A percentile compares a stretch with the other conserved stretches of the same genome.
Evolutionary conservation across 1,284 basidiomycete genomes (phyloP).

Genomic region (Ganoderma leucocontextum): DNA sequence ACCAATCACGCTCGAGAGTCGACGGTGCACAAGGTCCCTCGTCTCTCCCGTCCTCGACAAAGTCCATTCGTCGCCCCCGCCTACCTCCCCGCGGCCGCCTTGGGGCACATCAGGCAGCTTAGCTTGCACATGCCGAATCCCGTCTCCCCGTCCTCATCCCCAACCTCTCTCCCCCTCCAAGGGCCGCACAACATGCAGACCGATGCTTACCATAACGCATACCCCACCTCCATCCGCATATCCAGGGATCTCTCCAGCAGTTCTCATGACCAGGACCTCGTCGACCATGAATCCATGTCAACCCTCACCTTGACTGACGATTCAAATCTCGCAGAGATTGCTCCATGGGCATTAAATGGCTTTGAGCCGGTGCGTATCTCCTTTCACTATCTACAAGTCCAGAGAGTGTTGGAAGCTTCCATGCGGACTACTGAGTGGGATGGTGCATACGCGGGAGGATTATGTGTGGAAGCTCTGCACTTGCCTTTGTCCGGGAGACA

Average conservation of each 20-base stretch:
- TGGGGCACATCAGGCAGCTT: neutral
- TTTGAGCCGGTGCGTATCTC: slow-evolving; percentile 29
- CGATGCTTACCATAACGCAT: slow-evolving; percentile 23
- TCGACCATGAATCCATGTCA: slow-evolving; percentile 28
- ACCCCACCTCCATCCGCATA: slow-evolving; percentile 30
- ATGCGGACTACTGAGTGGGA: neutral
- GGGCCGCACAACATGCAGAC: slow-evolving; percentile 30
- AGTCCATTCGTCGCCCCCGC: neutral
- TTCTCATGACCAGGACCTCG: slow-evolving; percentile 21
- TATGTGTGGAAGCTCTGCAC: neutral
- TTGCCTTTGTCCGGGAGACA: neutral
- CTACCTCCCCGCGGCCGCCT: slow-evolving; percentile 5
- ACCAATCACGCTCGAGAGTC: slow-evolving; percentile 18
- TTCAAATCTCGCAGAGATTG: slow-evolving; percentile 30
- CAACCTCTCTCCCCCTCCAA: slow-evolving; percentile 25
- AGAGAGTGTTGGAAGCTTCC: neutral
- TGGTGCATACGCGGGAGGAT: neutral
- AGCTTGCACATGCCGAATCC: slow-evolving; percentile 24
- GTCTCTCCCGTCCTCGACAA: neutral
- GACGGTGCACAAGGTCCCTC: neutral
- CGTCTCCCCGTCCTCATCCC: slow-evolving; percentile 26
- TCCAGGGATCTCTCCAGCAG: slow-evolving; percentile 29
- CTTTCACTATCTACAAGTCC: too few species aligned
- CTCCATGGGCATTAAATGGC: slow-evolving; percentile 31
- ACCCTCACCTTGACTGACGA: slow-evolving; percentile 28